These are phyloP conservation scores for Cryptococcus jaspeensis DNA, from an alignment of 1,284 basidiomycete species.

Conservation along the genomic window DNA sequence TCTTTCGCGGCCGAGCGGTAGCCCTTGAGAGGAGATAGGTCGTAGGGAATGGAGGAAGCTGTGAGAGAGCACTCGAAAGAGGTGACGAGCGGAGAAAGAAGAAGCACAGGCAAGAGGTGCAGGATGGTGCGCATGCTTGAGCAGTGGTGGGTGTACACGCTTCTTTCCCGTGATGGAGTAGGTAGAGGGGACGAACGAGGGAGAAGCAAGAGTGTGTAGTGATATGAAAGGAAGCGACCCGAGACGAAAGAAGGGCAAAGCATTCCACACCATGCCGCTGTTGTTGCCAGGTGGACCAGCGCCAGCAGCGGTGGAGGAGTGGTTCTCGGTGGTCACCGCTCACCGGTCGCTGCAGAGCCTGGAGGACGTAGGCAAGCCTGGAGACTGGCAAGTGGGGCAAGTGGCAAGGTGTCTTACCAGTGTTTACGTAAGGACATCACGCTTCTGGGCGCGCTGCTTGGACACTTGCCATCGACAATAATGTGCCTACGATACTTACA, in stretches of 20 bases:
- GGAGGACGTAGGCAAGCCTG: too few relatives aligned
- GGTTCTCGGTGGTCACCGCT: too few relatives aligned
- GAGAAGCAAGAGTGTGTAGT: not conserved
- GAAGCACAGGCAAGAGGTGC: not conserved
- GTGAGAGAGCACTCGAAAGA: constrained; percentile 28
- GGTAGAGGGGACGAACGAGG: not conserved
- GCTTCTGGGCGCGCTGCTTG: too few relatives aligned
- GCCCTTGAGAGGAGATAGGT: constrained; percentile 36
- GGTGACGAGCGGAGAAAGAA: constrained; percentile 6
- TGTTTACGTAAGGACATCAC: too few relatives aligned
- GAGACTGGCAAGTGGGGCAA: too few relatives aligned
- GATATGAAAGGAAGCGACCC: not conserved
- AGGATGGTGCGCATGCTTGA: not conserved
- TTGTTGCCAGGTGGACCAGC: too few relatives aligned
- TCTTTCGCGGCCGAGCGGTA: constrained; percentile 25
- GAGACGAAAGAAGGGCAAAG: not conserved
- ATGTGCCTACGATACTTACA: too few relatives aligned
- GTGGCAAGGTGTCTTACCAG: too few relatives aligned
- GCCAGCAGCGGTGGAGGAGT: too few relatives aligned
- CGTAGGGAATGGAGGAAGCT: constrained; percentile 27
- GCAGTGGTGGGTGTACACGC: not conserved
- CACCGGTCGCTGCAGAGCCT: too few relatives aligned
- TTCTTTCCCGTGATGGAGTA: not conserved
- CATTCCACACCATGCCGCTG: not conserved
- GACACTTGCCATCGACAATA: too few relatives aligned